Evolutionary conservation across 371 early-diverging fungal genomes (phyloP), one percentile per base, ranked within the genome.

Genomic region (Saksenaea vasiformis): DNA sequence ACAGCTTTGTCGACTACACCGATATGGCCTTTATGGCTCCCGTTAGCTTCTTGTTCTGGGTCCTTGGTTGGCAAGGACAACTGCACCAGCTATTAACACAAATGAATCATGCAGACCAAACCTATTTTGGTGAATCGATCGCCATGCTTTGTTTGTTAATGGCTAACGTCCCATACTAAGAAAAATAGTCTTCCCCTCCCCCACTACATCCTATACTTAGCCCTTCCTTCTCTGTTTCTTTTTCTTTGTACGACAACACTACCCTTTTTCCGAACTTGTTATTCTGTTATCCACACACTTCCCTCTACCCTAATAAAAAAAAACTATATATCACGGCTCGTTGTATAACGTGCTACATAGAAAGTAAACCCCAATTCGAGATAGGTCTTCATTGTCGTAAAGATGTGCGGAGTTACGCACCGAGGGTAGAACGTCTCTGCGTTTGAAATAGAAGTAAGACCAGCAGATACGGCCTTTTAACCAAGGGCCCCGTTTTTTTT

Each of bases 1-100:
- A 71, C 7, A 67, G 69, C 62, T 80, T 78, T 56, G 76, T 63
- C 1, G 85, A 82, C 56, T 87, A 87, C 60, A 79, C 70, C 0
- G 88, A 87, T 54, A 78, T 87, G 80, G 85, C 88, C 0, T 87
- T 82, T 70, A 76, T 82, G 8, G 88, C 88, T 1, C 88, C 88
- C 19, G 88, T 77, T 15, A 79, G 85, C 27, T 78, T 80, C 34
- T 67, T 80, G 31, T 83, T 87, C 59, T 86, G 86, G 85, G 67
- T 80, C 1, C 76, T 86, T 44, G 80, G 79, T 15, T 79, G 85
- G 71, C 76, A 79, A 14, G 66, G 71, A 22, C 76, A 83, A 17
- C 64, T 79, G 19, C 63, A 51, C 0, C 73, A 78, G 22, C 62
- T 83, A 27, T 67, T 76, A 44, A 58, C 67, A 9, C 73, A 83